Evolutionary conservation across 1,284 basidiomycete species (phyloP).

Genomic region (Naganishia cerealis): DNA sequence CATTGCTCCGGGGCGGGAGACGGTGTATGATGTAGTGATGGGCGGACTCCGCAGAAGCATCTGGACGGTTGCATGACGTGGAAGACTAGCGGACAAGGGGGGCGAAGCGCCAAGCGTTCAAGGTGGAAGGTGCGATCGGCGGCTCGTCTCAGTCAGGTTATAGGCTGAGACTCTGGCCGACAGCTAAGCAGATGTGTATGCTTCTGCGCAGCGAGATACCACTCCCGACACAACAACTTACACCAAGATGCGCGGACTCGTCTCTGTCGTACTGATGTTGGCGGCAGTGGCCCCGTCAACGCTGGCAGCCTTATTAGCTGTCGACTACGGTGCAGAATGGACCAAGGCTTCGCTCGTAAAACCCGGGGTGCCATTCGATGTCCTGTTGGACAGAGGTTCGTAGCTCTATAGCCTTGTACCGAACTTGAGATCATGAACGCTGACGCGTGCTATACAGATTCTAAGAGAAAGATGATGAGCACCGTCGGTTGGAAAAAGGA

Average conservation of each 20-base stretch:
- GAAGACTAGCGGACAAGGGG: constrained; percentile 15
- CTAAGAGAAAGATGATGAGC: constrained; percentile 90
- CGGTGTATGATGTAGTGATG: too few relatives aligned
- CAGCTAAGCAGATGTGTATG: neutral
- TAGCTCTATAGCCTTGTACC: neutral
- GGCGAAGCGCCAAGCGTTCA: neutral
- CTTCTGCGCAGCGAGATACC: neutral
- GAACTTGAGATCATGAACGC: neutral
- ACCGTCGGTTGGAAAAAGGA: constrained; percentile 82
- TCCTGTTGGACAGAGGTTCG: constrained; percentile 75
- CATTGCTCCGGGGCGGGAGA: too few relatives aligned
- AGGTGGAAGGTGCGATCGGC: constrained; percentile 30
- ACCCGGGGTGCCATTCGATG: constrained; percentile 92
- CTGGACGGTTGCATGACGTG: constrained; percentile 13
- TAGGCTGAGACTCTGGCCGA: too few relatives aligned
- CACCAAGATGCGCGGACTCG: constrained; percentile 34
- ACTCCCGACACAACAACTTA: neutral
- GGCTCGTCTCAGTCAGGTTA: neutral
- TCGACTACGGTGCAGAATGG: constrained; percentile 94
- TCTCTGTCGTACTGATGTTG: constrained; percentile 43
- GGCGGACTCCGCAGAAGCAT: neutral
- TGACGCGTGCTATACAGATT: constrained; percentile 59
- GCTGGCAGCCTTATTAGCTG: constrained; percentile 67
- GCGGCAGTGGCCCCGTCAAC: constrained; percentile 40
- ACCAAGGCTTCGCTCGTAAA: constrained; percentile 96